phyloP scores from a whole-genome alignment of 2,329 filamentous ascomycete genomes.

The Harringtonia aguacate region DNA sequence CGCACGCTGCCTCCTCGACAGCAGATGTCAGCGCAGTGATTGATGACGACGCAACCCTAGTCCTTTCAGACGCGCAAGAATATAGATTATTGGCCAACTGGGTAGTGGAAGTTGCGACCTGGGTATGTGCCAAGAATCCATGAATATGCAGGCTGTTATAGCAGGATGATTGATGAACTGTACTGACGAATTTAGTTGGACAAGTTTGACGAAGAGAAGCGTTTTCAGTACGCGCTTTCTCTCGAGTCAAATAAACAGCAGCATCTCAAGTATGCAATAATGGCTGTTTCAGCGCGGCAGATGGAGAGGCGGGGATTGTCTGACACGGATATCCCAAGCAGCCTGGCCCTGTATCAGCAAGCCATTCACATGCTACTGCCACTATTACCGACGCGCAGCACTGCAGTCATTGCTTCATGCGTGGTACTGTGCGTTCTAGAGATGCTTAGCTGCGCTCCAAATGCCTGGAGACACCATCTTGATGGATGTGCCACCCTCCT shows the following conservation, averaged over 20 bases:
- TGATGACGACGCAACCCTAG: neutral
- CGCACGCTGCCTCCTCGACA: no score
- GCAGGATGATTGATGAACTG: no score
- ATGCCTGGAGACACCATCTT: slow-evolving; percentile 39
- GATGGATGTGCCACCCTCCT: slow-evolving; percentile 41
- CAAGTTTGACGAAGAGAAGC: slow-evolving; percentile 38
- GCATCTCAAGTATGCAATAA: slow-evolving; percentile 35
- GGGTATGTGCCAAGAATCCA: neutral
- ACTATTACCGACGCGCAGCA: slow-evolving; percentile 33
- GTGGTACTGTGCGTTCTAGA: slow-evolving; percentile 44
- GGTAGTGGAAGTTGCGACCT: neutral
- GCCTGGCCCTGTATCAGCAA: slow-evolving; percentile 37
- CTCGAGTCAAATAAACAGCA: slow-evolving; percentile 31
- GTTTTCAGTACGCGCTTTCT: slow-evolving; percentile 36
- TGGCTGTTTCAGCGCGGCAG: slow-evolving; percentile 40
- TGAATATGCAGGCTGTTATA: no score
- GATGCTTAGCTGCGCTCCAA: slow-evolving; percentile 37
- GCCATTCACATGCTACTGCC: slow-evolving; percentile 38
- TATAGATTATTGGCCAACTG: neutral
- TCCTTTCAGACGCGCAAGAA: neutral
- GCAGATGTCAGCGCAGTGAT: no score
- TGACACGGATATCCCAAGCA: slow-evolving; percentile 23
- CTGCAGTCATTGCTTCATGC: slow-evolving; percentile 39
- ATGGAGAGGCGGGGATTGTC: slow-evolving; percentile 27
- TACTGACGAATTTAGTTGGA: slow-evolving; percentile 26